Conservation (phyloP, 257 asterid genomes). For the Buddleja alternifolia region DNA sequence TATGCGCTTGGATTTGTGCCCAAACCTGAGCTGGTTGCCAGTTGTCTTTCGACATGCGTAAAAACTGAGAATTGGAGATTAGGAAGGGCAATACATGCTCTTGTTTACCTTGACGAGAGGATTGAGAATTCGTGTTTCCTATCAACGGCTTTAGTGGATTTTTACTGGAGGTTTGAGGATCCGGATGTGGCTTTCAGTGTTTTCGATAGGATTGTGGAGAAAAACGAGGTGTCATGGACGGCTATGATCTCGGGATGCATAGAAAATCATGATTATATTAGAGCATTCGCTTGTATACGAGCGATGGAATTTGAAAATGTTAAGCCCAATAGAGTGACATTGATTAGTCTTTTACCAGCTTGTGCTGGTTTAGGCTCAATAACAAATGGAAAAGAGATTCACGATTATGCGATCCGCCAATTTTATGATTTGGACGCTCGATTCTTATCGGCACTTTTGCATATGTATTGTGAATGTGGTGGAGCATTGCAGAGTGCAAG, state of each 20-base stretch:
- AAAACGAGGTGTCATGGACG: constrained; percentile 79
- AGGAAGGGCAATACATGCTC: constrained; percentile 66
- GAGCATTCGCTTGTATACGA: constrained; percentile 47
- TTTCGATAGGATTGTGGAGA: constrained; percentile 54
- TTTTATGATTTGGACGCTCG: constrained; percentile 53
- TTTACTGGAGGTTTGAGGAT: constrained; percentile 55
- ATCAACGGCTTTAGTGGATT: constrained; percentile 52
- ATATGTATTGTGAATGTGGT: constrained; percentile 53
- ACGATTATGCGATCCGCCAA: constrained; percentile 57
- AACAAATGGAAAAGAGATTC: constrained; percentile 56
- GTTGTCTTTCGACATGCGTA: constrained; percentile 53
- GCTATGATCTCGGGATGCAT: constrained; percentile 68
- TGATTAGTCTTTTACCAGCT: constrained; percentile 61
- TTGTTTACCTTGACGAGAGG: constrained; percentile 55
- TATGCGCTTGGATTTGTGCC: constrained; percentile 44
- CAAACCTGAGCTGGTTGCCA: constrained; percentile 72
- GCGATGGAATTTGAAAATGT: constrained; percentile 53
- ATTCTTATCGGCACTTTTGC: constrained; percentile 54
- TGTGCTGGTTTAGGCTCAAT: constrained; percentile 41
- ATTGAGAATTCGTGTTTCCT: constrained; percentile 48
- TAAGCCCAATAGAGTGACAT: constrained; percentile 62
- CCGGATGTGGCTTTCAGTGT: constrained; percentile 52
- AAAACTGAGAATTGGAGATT: constrained; percentile 45
- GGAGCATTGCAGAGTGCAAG: constrained; percentile 40
- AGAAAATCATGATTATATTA: constrained; percentile 34